Percentiles rank a stretch among this genome's conserved stretches.
These are phyloP conservation scores for Rhododendron mucronatum DNA, from an alignment of 148 eudicot species.

Conservation along the genomic window DNA sequence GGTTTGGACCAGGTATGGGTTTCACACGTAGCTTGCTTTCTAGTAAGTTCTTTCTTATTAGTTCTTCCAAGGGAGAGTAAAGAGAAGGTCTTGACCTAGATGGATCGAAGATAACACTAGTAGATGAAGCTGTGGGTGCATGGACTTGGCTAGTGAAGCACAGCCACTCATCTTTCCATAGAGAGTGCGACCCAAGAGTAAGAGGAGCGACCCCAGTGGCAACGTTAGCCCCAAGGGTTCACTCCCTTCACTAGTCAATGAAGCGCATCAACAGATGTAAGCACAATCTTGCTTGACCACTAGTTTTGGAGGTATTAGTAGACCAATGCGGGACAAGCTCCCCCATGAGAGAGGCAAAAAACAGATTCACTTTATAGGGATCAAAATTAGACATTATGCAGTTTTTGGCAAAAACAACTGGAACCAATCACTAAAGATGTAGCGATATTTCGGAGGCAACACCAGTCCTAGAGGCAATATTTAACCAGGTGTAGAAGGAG, in stretches of 20 bases:
- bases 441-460: not conserved
- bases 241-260: not conserved
- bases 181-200: not conserved
- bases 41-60: no score
- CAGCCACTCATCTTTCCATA: conserved; percentile 1
- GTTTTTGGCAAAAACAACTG: not conserved
- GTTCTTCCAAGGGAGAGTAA: not conserved
- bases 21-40: no score
- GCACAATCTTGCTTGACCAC: not conserved
- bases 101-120: not conserved
- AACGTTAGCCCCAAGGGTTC: not conserved
- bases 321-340: not conserved
- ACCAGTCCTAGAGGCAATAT: not conserved
- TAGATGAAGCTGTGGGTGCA: not conserved
- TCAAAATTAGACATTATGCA: not conserved
- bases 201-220: not conserved
- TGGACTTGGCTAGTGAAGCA: not conserved
- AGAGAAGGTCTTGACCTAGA: not conserved
- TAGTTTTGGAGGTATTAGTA: not conserved
- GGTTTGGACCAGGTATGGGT: no score
- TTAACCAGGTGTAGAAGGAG: not conserved
- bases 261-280: not conserved
- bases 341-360: not conserved
- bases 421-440: not conserved
- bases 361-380: not conserved